Percentiles rank a stretch among this genome's conserved stretches.
These are phyloP conservation scores for Westerdykella ornata DNA, from an alignment of 2,329 filamentous ascomycete genomes.

Conservation along the genomic window DNA sequence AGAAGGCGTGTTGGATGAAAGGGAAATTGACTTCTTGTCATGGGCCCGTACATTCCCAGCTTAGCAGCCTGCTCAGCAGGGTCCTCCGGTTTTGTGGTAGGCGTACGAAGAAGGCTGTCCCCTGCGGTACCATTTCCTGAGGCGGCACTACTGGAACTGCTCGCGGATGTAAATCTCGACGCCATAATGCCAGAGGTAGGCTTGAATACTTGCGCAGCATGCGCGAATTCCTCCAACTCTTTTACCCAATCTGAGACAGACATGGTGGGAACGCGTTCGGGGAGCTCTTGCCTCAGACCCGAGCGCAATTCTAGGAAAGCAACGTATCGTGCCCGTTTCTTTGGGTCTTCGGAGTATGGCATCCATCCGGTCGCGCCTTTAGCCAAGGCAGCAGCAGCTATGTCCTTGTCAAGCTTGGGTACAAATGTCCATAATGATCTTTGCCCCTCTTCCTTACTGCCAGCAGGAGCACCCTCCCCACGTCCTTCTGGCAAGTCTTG, in stretches of 20 bases:
- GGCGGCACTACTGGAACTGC: slow-evolving; percentile 28
- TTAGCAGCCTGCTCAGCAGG: slow-evolving; percentile 80
- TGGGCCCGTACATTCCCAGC: slow-evolving; percentile 83
- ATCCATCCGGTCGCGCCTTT: slow-evolving; percentile 57
- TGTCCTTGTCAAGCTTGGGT: slow-evolving; percentile 36
- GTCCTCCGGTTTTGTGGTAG: slow-evolving; percentile 57
- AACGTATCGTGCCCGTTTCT: slow-evolving; percentile 74
- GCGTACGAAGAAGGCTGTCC: slow-evolving; percentile 41
- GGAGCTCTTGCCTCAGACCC: slow-evolving; percentile 51
- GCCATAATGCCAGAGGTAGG: slow-evolving; percentile 91
- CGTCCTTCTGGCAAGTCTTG: slow-evolving; percentile 68
- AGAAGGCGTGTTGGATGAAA: slow-evolving; percentile 78
- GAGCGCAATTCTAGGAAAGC: slow-evolving; percentile 73
- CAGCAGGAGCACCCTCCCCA: slow-evolving; percentile 61
- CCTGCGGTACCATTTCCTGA: slow-evolving; percentile 20
- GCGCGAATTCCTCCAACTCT: slow-evolving; percentile 72
- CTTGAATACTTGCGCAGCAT: slow-evolving; percentile 74
- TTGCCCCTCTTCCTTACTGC: slow-evolving; percentile 45
- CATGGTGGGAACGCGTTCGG: slow-evolving; percentile 47
- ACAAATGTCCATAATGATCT: slow-evolving; percentile 48
- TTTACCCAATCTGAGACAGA: slow-evolving; percentile 68
- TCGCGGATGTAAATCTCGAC: slow-evolving; percentile 70
- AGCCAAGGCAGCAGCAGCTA: slow-evolving; percentile 42
- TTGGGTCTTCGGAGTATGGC: slow-evolving; percentile 77
- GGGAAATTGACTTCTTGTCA: slow-evolving; percentile 66